Percentiles rank a stretch among this genome's conserved stretches.
These are phyloP conservation scores for Calonectria hongkongensis DNA, from an alignment of 2,329 filamentous ascomycete species.

Conservation along the genomic window DNA sequence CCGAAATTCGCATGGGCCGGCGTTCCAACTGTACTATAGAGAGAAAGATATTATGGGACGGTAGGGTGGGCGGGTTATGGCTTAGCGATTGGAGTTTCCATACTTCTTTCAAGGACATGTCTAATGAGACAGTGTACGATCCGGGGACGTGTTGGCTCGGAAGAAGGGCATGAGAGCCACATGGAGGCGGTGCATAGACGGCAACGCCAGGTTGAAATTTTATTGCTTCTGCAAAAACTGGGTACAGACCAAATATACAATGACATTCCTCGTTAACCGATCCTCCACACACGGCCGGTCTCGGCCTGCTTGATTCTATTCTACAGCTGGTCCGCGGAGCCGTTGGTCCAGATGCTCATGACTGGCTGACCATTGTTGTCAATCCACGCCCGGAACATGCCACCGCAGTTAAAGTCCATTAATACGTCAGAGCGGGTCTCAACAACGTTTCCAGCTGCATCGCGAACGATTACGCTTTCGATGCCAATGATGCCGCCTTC, in stretches of 20 bases:
- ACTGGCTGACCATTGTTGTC: constrained; percentile 75
- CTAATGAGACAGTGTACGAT: constrained; percentile 49
- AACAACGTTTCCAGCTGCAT: constrained; percentile 65
- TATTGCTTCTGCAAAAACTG: constrained; percentile 40
- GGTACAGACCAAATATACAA: constrained; percentile 52
- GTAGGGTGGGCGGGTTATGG: constrained; percentile 48
- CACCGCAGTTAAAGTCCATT: constrained; percentile 89
- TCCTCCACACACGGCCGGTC: not conserved
- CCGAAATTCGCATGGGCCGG: constrained; percentile 57
- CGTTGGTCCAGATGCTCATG: constrained; percentile 67
- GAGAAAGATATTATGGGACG: constrained; percentile 42
- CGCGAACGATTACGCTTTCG: constrained; percentile 72
- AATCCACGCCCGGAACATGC: constrained; percentile 90
- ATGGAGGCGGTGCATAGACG: constrained; percentile 37
- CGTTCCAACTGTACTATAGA: constrained; percentile 60
- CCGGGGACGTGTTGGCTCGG: constrained; percentile 23
- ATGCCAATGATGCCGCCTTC: constrained; percentile 92
- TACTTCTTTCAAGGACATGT: constrained; percentile 45
- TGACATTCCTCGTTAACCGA: constrained; percentile 46
- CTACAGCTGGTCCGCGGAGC: constrained; percentile 49
- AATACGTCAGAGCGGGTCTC: constrained; percentile 73
- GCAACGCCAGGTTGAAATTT: constrained; percentile 31
- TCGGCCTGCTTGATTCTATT: not conserved
- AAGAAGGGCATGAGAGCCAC: constrained; percentile 22
- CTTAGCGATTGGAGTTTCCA: constrained; percentile 51